Percentiles rank a stretch among this genome's conserved stretches.
Evolutionary conservation across 352 stramenopile genomes (phyloP).

Genomic region (Globisporangium ultimum): DNA sequence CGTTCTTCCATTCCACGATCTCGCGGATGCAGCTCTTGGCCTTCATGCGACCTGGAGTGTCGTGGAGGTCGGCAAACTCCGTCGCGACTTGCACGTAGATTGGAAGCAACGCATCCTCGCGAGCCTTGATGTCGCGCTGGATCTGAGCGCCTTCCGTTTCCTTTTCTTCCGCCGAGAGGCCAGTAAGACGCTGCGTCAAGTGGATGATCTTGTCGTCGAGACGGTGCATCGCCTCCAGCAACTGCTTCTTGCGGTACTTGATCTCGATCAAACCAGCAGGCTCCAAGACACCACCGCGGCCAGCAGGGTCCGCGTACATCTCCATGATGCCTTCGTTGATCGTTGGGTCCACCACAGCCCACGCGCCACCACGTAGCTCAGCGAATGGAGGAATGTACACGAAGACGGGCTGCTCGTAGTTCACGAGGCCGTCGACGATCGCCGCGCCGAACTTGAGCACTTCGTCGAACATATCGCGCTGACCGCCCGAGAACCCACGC

Average conservation of each 20-base stretch:
- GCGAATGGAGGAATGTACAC: constrained; percentile 99
- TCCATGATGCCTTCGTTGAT: constrained; percentile 99
- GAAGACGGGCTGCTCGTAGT: constrained; percentile 99
- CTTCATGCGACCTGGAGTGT: constrained; percentile 99
- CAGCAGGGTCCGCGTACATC: constrained; percentile 97
- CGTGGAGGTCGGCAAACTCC: constrained; percentile 99
- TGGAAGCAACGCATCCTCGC: constrained; percentile 93
- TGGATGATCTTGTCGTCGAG: constrained; percentile 92
- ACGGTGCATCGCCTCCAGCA: constrained; percentile 96
- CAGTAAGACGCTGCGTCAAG: constrained; percentile 79
- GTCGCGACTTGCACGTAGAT: constrained; percentile 98
- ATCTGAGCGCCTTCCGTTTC: constrained; percentile 49
- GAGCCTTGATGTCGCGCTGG: constrained; percentile 87
- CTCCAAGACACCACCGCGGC: constrained; percentile 97
- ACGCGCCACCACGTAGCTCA: constrained; percentile 98
- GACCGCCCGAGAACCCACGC: constrained; percentile 99
- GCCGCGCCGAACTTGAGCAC: constrained; percentile 99
- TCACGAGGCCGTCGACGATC: constrained; percentile 99
- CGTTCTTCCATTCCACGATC: constrained; percentile 94
- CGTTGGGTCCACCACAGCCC: constrained; percentile 99
- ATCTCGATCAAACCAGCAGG: constrained; percentile 97
- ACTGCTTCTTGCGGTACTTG: constrained; percentile 99
- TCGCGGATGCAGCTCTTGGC: constrained; percentile 97
- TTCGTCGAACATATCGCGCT: constrained; percentile 99
- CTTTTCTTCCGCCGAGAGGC: constrained; percentile 43